Percentiles rank a stretch among this genome's conserved stretches.
These are phyloP conservation scores for Blumeria hordei DNA, from an alignment of 2,329 filamentous ascomycete species.

Conservation along the genomic window DNA sequence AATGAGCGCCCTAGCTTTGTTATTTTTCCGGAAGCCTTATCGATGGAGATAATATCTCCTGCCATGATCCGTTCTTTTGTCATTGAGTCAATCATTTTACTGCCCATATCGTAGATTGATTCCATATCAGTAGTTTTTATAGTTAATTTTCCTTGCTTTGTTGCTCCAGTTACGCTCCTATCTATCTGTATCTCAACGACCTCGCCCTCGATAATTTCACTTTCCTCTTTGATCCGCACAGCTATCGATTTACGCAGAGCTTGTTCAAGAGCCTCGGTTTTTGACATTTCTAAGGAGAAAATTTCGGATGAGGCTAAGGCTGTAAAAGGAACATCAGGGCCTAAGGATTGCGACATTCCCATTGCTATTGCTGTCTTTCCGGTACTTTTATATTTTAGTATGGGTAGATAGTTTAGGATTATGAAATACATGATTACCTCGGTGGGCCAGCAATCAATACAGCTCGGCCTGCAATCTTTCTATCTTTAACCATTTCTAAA, in stretches of 20 bases:
- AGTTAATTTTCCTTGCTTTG: conserved; percentile 95
- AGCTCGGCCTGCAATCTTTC: conserved; percentile 89
- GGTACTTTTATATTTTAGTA: conserved; percentile 31
- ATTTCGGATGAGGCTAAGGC: conserved; percentile 91
- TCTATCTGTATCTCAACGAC: conserved; percentile 98
- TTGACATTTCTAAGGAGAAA: conserved; percentile 97
- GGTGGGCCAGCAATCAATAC: conserved; percentile 88
- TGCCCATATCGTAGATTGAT: conserved; percentile 97
- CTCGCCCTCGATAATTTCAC: conserved; percentile 96
- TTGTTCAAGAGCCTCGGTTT: conserved; percentile 92
- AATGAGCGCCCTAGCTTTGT: conserved; percentile 91
- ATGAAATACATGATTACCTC: conserved; percentile 24
- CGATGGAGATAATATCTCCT: conserved; percentile 92
- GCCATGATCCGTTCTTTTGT: conserved; percentile 98
- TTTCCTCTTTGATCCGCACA: conserved; percentile 95
- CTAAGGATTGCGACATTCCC: conserved; percentile 93
- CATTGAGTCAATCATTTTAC: conserved; percentile 99
- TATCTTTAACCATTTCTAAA: conserved; percentile 95
- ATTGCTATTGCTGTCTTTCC: conserved; percentile 97
- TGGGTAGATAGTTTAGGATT: not conserved
- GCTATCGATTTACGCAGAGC: conserved; percentile 98
- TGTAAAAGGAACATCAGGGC: conserved; percentile 85
- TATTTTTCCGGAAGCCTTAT: conserved; percentile 96
- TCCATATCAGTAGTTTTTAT: conserved; percentile 99
- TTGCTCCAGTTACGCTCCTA: conserved; percentile 80